Evolutionary conservation across 345 rosid genomes (phyloP), one percentile per base, ranked within the genome.

Genomic region (Mallotus nudiflorus): DNA sequence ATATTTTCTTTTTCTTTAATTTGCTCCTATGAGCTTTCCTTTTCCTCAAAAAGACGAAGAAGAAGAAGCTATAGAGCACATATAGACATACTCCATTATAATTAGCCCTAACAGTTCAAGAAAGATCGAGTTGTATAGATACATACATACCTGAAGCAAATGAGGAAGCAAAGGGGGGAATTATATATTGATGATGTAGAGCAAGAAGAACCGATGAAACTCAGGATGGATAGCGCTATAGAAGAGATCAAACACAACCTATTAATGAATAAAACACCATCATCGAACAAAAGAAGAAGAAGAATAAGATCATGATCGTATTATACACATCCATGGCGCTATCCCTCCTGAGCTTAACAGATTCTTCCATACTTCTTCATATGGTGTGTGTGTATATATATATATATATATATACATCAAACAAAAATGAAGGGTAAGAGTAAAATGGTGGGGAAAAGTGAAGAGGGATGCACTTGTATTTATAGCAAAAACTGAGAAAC

Each of bases 281-380:
- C n/a, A n/a, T n/a, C n/a, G n/a, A n/a, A n/a, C n/a, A n/a, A n/a
- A n/a, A n/a, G n/a, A n/a, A n/a, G n/a, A n/a, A n/a, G n/a, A n/a
- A n/a, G n/a, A n/a, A n/a, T n/a, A n/a, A n/a, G n/a, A n/a, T n/a
- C n/a, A n/a, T n/a, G n/a, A n/a, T n/a, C n/a, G n/a, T n/a, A n/a
- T n/a, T 1, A 9, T n/a, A 6, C 3, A 19, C 50, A 52, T 59
- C 48, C 29, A 76, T 79, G 90, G 91, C 88, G 91, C 91, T 87
- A 87, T 87, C 91, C 91, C 91, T 87, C 91, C 91, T 87, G 91
- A 87, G 91, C 91, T 87, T 85, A 62, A 85, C 82, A 72, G 91
- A 87, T 80, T 80, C 86, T 83, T 82, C 88, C 61, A 62, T 78
- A 81, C 89, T 77, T 40, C n/a, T n/a, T n/a, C n/a, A n/a, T n/a